Evolutionary conservation across 495 filamentous ascomycete species (phyloP), one percentile per base, ranked within the genome.

Genomic region (Tuber melanosporum): DNA sequence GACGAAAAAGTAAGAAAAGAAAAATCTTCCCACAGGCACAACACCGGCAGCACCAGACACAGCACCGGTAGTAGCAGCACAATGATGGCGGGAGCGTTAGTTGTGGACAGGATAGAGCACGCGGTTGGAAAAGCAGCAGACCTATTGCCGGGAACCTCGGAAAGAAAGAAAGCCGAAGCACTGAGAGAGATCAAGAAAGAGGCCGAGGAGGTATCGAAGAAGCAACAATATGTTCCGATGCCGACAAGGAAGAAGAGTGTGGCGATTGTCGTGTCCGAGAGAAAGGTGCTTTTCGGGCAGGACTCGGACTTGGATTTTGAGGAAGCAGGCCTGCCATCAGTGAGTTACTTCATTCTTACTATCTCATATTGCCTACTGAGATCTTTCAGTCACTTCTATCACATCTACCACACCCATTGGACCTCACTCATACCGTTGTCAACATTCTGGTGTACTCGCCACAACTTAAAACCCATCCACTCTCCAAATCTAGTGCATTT

Each of bases 391-490:
- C 81, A 14, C 72, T 83, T 9, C 75, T 83, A 73, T 76, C 80
- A 22, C 71, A 76, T n/a, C 73, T 83, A 52, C 81, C 80, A 8
- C 17, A 39, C 36, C 75, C 81, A 22, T 73, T 83, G 47, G 74
- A 80, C 36, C 71, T 82, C 12, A 52, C 74, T 17, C 44, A 71
- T 32, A 77, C 81, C 26, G 72, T 66, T 7, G 73, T 80, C 14
- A 72, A 82, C 42, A 83, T 83, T 72, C 75, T 83, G n/a, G 76
- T 83, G 43, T 74, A 72, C 41, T 82, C 80, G 12, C 80, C 80
- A 15, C 81, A 83, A 52, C 77, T 82, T 62, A 79, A 74, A 57
- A 71, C 70, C 5, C 80, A 81, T 20, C 80, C 77, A 1, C 70
- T 81, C 20, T 70, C 74, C 17, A 72, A 71, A 49, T 43, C 47